phyloP scores from a whole-genome alignment of 164 flowering plant genomes.

The Berberis thunbergii region DNA sequence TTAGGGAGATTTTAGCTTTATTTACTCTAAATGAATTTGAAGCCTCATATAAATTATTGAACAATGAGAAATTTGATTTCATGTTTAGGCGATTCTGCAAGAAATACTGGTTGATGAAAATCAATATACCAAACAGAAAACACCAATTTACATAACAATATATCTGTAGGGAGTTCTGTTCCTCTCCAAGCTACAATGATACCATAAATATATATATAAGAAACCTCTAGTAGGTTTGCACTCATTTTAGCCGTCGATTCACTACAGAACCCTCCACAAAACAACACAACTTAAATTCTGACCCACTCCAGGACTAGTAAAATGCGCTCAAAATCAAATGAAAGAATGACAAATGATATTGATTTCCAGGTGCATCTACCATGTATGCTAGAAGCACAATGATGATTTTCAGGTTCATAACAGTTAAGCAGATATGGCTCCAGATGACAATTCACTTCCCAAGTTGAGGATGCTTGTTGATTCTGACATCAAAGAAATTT shows the following conservation, averaged over 20 bases:
- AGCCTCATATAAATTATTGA: too few species aligned
- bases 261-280: slow-evolving; percentile 2
- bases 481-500: neutral
- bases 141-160: neutral
- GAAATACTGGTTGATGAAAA: too few species aligned
- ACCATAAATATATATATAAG: neutral
- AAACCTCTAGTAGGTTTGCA: neutral
- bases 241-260: neutral
- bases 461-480: slow-evolving; percentile 4
- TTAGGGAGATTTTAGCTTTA: too few species aligned
- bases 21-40: too few species aligned
- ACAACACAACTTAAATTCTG: neutral
- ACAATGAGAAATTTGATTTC: too few species aligned
- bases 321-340: neutral
- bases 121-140: too few species aligned
- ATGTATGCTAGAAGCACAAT: neutral
- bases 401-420: neutral
- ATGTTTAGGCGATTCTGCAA: too few species aligned
- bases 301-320: neutral
- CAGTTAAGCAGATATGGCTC: slow-evolving; percentile 5
- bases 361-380: neutral
- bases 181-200: slow-evolving; percentile 3
- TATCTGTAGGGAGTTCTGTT: neutral
- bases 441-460: slow-evolving; percentile 6
- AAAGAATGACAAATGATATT: neutral